These are phyloP conservation scores for Lotus japonicus DNA, from an alignment of 306 rosid species.

Conservation along the genomic window DNA sequence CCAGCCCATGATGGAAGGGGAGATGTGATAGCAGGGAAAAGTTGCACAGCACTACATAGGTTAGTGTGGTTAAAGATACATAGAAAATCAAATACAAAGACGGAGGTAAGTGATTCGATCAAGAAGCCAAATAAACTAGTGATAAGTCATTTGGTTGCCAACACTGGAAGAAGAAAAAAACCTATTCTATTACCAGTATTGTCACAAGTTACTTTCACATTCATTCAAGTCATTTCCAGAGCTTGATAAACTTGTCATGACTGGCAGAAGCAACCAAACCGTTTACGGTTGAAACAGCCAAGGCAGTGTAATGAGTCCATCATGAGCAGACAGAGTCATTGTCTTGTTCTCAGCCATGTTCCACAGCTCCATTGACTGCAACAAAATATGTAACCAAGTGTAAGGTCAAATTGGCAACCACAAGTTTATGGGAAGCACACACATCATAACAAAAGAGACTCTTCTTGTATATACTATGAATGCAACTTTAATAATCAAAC, in stretches of 20 bases:
- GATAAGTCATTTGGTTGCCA: background rate
- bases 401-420: background rate
- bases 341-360: slow-evolving; percentile 89
- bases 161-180: slow-evolving; percentile 3
- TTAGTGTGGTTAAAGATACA: slow-evolving; percentile 14
- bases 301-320: slow-evolving; percentile 72
- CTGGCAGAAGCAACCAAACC: slow-evolving; percentile 94
- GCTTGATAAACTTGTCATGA: slow-evolving; percentile 82
- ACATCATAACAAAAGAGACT: too few species aligned
- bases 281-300: slow-evolving; percentile 68
- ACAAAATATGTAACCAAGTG: background rate
- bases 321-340: slow-evolving; percentile 85
- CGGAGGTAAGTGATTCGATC: background rate
- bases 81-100: background rate
- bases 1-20: background rate
- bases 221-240: slow-evolving; percentile 48
- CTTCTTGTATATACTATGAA: too few species aligned
- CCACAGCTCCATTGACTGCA: slow-evolving; percentile 98
- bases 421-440: too few species aligned
- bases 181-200: slow-evolving; percentile 19
- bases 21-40: background rate
- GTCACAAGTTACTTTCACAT: background rate
- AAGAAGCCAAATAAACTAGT: slow-evolving; percentile 18
- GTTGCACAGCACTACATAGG: slow-evolving; percentile 13
- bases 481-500: too few species aligned